Evolutionary conservation across 2,329 filamentous ascomycete genomes (phyloP), one percentile per base, ranked within the genome.

Genomic region (Fusarium sp.): DNA sequence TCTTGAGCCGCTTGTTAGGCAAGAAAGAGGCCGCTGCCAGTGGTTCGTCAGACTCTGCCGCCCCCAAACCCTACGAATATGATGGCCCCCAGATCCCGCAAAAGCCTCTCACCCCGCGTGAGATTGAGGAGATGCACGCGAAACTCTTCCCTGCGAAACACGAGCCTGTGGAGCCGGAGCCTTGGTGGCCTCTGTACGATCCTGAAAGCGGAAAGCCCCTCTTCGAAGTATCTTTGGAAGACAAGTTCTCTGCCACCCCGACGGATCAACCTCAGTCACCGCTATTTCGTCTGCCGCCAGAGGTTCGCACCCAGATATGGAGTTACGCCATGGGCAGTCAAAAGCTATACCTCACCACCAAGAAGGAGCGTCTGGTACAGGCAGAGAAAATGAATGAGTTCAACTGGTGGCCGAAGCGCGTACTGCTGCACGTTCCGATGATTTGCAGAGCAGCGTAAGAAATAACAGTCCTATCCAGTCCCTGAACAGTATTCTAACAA

Each of bases 111-210:
- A 65, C 62, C 4, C 62, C 62, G 32, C 62, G 62, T 20, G 62
- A 65, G 20, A 65, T 65, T 30, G 62, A 65, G n/a, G 62, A 65
- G 15, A 27, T 65, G 30, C 62, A 65, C 50, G 50, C 62, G 15
- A 30, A 65, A 25, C 20, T 65, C 3, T 33, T 57, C 32, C 62
- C 62, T 20, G 50, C 25, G 15, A 38, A 57, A 15, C 47, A 40
- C 12, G 17, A 58, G 15, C 40, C 50, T 30, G 6, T n/a, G 11
- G 50, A 22, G 20, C 12, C 32, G 6, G n/a, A 25, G 32, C 32
- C 33, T 22, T 32, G 11, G 33, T 25, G 35, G 20, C 54, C 54
- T 33, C 54, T 57, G 5, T 52, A 52, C 33, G 33, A 57, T 8
- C 32, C 54, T 35, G 30, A 35, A 20, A 35, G n/a, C 4, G 17